phyloP scores from a whole-genome alignment of 768 basidiomycete species.

The Rhodotorula babjevae region DNA sequence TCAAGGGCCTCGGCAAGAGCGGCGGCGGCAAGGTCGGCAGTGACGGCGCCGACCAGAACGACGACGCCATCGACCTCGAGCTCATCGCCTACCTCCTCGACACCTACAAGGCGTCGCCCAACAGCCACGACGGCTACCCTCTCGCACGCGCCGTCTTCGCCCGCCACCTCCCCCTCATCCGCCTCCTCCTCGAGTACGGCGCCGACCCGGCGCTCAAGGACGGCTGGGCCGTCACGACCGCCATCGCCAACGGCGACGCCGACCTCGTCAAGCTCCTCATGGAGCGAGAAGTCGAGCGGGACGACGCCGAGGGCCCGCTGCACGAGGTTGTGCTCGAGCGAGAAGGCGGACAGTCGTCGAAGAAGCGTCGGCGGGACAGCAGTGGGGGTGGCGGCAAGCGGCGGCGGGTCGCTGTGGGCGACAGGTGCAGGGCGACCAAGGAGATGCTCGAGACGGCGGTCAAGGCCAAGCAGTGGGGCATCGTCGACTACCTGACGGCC shows the following conservation, averaged over 20 bases:
- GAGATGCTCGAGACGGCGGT: constrained; percentile 65
- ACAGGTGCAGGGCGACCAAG: constrained; percentile 22
- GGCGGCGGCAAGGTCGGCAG: constrained; percentile 49
- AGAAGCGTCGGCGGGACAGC: constrained; percentile 25
- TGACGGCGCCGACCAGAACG: no score
- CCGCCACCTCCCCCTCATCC: constrained; percentile 60
- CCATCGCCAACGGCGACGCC: constrained; percentile 63
- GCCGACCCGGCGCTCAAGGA: constrained; percentile 65
- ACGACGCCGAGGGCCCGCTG: constrained; percentile 35
- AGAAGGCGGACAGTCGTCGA: constrained; percentile 11
- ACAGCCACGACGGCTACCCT: constrained; percentile 75
- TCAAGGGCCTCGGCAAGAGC: constrained; percentile 52
- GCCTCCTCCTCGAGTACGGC: constrained; percentile 64
- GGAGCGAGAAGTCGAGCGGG: constrained; percentile 51
- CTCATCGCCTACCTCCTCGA: constrained; percentile 45
- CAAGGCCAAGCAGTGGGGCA: constrained; percentile 61
- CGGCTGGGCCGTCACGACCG: constrained; percentile 65
- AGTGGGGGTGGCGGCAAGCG: constrained; percentile 29
- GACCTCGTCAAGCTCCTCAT: constrained; percentile 69
- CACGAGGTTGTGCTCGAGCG: constrained; percentile 1
- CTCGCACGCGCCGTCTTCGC: constrained; percentile 72
- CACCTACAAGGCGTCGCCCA: constrained; percentile 53
- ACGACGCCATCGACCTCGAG: constrained; percentile 28
- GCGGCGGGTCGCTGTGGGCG: constrained; percentile 55
- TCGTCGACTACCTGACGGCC: constrained; percentile 63